Evolutionary conservation across 2,329 filamentous ascomycete genomes (phyloP), one percentile per base, ranked within the genome.

Genomic region (Spiromastix sp.): DNA sequence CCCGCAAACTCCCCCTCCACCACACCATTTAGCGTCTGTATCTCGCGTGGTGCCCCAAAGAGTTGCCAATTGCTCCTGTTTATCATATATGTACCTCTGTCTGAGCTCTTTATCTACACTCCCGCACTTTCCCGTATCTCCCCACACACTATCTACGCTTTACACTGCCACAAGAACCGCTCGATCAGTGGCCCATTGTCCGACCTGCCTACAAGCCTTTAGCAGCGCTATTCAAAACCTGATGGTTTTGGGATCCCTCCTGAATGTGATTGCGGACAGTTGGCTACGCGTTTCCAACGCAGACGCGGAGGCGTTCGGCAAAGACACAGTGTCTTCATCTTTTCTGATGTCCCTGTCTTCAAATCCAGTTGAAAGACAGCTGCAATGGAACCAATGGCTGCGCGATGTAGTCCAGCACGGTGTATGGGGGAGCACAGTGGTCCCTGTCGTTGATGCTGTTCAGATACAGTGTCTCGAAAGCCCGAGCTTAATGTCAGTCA

Each of bases 141-240:
- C 54, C 5, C 59, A 63, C 41, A 66, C 62, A 5, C 39, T 67
- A 32, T 59, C 56, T 33, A 63, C 63, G 1, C 45, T 67, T 12
- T 59, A 58, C 31, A 60, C 56, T n/a, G 59, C 59, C 11, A 54
- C 63, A 17, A 51, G 53, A 37, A 66, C 60, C 7, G 61, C 60
- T 10, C 52, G 51, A 19, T 44, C 52, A 13, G 61, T 65, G 10
- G 56, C 67, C 17, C 60, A 59, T 41, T 67, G 64, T 41, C 44
- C 50, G 28, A 43, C 53, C 12, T 67, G 64, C 38, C 63, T 63
- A 2, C 52, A 54, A 24, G 52, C 48, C 21, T 64, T 64, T 37
- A 54, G 59, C 21, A 59, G 61, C 1, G 55, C 56, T 5, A 45
- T 62, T 16, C 63, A 66, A 39, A 67, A 67, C 34, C 54, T 67